These are phyloP conservation scores for Senna siamea DNA, from an alignment of 306 rosid genomes.

Conservation along the genomic window DNA sequence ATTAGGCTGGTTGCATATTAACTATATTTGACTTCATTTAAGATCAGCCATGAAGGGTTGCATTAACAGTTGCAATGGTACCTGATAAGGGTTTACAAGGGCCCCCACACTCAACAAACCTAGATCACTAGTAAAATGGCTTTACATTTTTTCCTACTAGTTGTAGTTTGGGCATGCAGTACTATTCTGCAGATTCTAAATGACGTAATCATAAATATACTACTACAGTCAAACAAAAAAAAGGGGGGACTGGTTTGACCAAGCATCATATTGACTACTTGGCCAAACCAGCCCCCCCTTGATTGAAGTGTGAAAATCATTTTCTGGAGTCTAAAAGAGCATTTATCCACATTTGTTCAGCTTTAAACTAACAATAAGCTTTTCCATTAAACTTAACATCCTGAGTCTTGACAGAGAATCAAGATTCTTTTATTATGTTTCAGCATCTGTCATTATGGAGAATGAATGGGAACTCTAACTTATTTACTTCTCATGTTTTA, in stretches of 20 bases:
- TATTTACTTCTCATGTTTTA: slow-evolving; percentile 4
- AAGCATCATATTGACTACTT: slow-evolving; percentile 41
- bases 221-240: slow-evolving; percentile 29
- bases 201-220: background rate
- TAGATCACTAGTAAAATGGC: background rate
- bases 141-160: background rate
- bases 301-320: slow-evolving; percentile 17
- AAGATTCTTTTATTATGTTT: slow-evolving; percentile 2
- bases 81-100: background rate
- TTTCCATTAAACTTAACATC: background rate
- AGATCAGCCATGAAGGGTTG: slow-evolving; percentile 13
- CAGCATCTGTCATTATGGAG: background rate
- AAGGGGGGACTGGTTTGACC: slow-evolving; percentile 53
- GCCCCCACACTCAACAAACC: background rate
- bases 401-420: background rate
- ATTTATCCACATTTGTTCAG: slow-evolving; percentile 8
- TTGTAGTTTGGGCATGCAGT: slow-evolving; percentile 17
- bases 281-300: slow-evolving; percentile 61
- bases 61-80: slow-evolving; percentile 1
- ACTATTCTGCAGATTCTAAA: slow-evolving; percentile 23
- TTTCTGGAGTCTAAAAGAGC: slow-evolving; percentile 19
- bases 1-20: background rate
- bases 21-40: background rate
- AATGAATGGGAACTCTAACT: background rate
- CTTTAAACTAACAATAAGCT: slow-evolving; percentile 10